phyloP scores from a whole-genome alignment of 495 filamentous ascomycete species.

The Podospora pseudoanserina region DNA sequence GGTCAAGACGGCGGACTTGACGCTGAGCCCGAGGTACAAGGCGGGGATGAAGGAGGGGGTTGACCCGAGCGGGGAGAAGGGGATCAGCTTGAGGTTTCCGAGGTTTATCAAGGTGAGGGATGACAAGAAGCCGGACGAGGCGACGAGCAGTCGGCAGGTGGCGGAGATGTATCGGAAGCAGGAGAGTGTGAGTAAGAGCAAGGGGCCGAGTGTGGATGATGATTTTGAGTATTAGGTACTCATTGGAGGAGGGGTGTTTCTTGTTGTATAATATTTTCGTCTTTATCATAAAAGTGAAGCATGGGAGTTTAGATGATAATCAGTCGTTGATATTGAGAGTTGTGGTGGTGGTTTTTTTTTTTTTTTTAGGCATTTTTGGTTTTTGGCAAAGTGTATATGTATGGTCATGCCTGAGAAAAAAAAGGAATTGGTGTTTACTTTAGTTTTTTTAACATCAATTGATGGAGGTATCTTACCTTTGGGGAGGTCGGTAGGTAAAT shows the following conservation, averaged over 20 bases:
- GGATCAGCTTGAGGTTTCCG: slow-evolving; percentile 85
- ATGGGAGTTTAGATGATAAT: not conserved
- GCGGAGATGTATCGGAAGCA: slow-evolving; percentile 97
- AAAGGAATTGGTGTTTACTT: too few species aligned
- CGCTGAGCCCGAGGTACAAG: slow-evolving; percentile 86
- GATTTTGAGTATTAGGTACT: slow-evolving; percentile 84
- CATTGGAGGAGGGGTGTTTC: not conserved
- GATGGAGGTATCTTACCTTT: too few species aligned
- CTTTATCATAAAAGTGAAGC: not conserved
- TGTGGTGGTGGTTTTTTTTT: not conserved
- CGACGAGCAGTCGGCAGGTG: slow-evolving; percentile 75
- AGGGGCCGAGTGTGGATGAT: slow-evolving; percentile 84
- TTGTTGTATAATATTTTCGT: not conserved
- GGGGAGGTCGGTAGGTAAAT: too few species aligned
- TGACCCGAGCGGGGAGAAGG: slow-evolving; percentile 70
- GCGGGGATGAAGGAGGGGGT: slow-evolving; percentile 64
- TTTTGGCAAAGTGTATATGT: too few species aligned
- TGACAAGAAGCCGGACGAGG: slow-evolving; percentile 92
- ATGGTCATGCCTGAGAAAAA: too few species aligned
- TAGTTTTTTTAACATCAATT: too few species aligned
- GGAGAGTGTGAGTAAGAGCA: slow-evolving; percentile 73
- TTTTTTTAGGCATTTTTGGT: not conserved
- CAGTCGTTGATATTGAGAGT: not conserved
- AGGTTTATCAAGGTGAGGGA: slow-evolving; percentile 85
- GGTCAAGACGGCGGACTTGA: slow-evolving; percentile 93